Evolutionary conservation across 495 filamentous ascomycete species (phyloP).

Genomic region (Penicillium taxi): DNA sequence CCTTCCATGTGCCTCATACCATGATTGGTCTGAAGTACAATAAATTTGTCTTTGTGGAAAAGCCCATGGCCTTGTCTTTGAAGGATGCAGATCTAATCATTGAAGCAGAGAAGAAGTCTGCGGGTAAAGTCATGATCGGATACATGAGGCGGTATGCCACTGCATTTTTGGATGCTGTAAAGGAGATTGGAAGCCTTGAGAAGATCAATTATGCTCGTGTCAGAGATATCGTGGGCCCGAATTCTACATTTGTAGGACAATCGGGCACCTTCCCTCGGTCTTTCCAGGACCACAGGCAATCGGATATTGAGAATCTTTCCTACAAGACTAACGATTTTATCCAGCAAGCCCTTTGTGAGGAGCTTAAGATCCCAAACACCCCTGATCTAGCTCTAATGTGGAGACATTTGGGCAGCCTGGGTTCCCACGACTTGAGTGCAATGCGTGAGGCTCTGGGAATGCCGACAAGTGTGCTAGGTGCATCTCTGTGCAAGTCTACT

Average conservation of each 20-base stretch:
- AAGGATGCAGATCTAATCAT: constrained; percentile 25
- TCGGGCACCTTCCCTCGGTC: constrained; percentile 42
- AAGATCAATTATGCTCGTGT: constrained; percentile 40
- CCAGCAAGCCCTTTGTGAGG: constrained; percentile 13
- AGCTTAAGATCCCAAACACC: constrained; percentile 18
- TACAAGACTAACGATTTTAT: constrained; percentile 27
- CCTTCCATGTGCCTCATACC: constrained; percentile 30
- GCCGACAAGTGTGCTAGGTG: constrained; percentile 25
- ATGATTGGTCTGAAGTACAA: constrained; percentile 28
- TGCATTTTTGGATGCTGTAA: constrained; percentile 32
- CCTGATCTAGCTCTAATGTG: constrained; percentile 14
- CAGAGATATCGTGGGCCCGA: constrained; percentile 42
- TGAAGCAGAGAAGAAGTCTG: constrained; percentile 27
- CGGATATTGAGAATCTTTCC: too few relatives aligned
- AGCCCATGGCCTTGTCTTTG: constrained; percentile 37
- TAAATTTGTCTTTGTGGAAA: constrained; percentile 44
- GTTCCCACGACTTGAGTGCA: constrained; percentile 40
- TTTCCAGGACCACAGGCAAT: too few relatives aligned
- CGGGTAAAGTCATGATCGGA: constrained; percentile 39
- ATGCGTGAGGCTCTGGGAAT: constrained; percentile 45
- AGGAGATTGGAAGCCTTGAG: constrained; percentile 29
- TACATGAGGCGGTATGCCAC: constrained; percentile 47
- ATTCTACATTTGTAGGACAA: constrained; percentile 40
- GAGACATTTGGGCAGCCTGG: constrained; percentile 33
- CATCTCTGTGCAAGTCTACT: constrained; percentile 9